A percentile compares a stretch with the other conserved stretches of the same genome.
Evolutionary conservation across 805 yeast genomes (phyloP).

Genomic region (Nakazawaea laoshanensis): DNA sequence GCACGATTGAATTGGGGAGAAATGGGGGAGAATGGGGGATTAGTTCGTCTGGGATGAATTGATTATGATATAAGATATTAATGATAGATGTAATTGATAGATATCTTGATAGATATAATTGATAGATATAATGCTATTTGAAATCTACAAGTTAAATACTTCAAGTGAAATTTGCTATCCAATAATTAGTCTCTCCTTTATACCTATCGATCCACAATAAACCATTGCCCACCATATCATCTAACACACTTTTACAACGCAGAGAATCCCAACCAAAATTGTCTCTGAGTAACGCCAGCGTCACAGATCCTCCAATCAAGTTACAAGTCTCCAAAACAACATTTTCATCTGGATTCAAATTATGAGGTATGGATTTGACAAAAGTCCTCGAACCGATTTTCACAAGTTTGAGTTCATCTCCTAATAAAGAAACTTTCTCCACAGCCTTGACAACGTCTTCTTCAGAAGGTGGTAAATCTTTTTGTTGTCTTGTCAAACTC

Average conservation of each 20-base stretch:
- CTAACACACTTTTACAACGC: constrained; percentile 54
- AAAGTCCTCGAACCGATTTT: constrained; percentile 50
- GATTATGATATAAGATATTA: too few species aligned
- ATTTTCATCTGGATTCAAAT: constrained; percentile 60
- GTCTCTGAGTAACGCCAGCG: constrained; percentile 53
- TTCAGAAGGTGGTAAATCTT: constrained; percentile 20
- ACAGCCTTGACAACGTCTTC: constrained; percentile 52
- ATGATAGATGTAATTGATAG: too few species aligned
- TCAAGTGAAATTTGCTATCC: constrained; percentile 64
- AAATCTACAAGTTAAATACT: too few species aligned
- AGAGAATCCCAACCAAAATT: constrained; percentile 68
- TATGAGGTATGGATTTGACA: constrained; percentile 55
- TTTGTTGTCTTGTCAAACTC: constrained; percentile 20
- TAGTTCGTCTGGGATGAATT: too few species aligned
- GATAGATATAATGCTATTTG: too few species aligned
- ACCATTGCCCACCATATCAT: constrained; percentile 77
- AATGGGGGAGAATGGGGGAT: too few species aligned
- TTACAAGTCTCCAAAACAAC: constrained; percentile 68
- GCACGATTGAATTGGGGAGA: too few species aligned
- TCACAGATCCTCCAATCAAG: constrained; percentile 60
- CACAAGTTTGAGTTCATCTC: constrained; percentile 63
- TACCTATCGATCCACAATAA: constrained; percentile 80
- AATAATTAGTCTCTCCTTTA: constrained; percentile 38
- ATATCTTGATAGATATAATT: too few species aligned
- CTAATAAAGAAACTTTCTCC: constrained; percentile 43